A percentile compares a stretch with the other conserved stretches of the same genome.
Evolutionary conservation across 306 rosid genomes (phyloP).

Genomic region (Astragalus membranaceus): DNA sequence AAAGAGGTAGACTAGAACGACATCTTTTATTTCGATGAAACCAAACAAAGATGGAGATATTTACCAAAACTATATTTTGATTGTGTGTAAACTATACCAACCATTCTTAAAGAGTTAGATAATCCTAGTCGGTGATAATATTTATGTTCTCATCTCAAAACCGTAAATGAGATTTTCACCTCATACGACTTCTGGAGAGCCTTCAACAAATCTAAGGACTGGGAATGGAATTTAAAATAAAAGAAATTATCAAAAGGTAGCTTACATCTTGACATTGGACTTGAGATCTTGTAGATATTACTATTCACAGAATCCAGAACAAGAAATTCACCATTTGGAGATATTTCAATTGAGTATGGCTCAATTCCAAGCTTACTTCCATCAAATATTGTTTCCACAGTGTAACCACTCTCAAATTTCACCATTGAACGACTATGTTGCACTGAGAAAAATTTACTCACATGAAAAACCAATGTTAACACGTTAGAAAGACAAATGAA

Average conservation of each 20-base stretch:
- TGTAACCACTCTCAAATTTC: conserved; percentile 89
- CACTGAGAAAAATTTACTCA: conserved; percentile 15
- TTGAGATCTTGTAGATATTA: conserved; percentile 73
- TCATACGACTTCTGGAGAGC: too few species aligned
- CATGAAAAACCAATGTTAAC: conserved; percentile 12
- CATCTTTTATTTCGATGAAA: too few species aligned
- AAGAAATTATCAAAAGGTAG: neutral
- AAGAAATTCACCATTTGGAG: conserved; percentile 72
- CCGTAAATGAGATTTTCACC: too few species aligned
- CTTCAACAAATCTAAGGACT: neutral
- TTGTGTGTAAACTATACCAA: too few species aligned
- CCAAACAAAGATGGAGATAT: too few species aligned
- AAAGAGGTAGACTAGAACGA: too few species aligned
- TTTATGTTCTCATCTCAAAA: too few species aligned
- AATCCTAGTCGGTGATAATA: too few species aligned
- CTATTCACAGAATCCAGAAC: conserved; percentile 89
- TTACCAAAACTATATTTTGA: too few species aligned
- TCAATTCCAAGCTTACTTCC: conserved; percentile 93
- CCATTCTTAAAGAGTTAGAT: too few species aligned
- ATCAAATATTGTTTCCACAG: conserved; percentile 87
- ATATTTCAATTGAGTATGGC: conserved; percentile 66
- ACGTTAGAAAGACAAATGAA: conserved; percentile 2
- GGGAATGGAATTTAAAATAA: neutral
- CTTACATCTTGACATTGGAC: conserved; percentile 74
- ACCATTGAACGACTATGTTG: conserved; percentile 72